Base-by-base conservation (phyloP, 2,329 filamentous ascomycete species). In the Fusarium sp. region DNA sequence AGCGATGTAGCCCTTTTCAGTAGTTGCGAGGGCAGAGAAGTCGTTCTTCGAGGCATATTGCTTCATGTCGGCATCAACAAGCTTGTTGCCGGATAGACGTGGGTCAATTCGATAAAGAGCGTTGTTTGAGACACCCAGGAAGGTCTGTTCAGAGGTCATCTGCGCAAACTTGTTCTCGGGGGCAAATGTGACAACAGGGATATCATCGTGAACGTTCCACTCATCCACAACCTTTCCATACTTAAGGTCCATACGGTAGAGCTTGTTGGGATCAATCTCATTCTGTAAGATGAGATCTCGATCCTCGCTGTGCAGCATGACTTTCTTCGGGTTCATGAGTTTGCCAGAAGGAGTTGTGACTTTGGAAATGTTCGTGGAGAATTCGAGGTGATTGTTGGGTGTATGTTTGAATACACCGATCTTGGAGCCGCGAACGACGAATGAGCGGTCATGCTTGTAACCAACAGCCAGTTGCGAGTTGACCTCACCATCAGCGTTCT, bases 361-460 rank as follows among this genome's bases (percentile, higher is more conserved):
- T 83, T 97, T 98, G 70, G 94, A 98, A 79, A 99, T 99, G 74
- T 95, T 98, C 69, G 96, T 99, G 18, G 94, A 94, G 82, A 98
- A 99, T 81, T 98, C 94, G 22, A 99, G 89, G 75, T 96, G 92
- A 81, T 98, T 97, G 84, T 97, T 94, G 2, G 91, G 87, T 0
- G 95, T 98, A 80, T 99, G 96, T 83, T 97, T 98, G 89, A 99
- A 99, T 45, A 99, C 96, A 62, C 96, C 96, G 81, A 99, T 99
- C 88, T 98, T 98, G 77, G 95, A 96, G 38, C 96, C 96, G 73
- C 96, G 93, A 48, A 99, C 95, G 64, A 99, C 96, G 78, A 98
- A 99, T 0, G 96, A 98, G 68, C 96, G 91, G 81, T 99, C 96
- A 75, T 98, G 93, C 83, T 97, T 98, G 85, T 98, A 98, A 63